phyloP scores from a whole-genome alignment of 768 basidiomycete genomes.

The Trametes sanguinea region DNA sequence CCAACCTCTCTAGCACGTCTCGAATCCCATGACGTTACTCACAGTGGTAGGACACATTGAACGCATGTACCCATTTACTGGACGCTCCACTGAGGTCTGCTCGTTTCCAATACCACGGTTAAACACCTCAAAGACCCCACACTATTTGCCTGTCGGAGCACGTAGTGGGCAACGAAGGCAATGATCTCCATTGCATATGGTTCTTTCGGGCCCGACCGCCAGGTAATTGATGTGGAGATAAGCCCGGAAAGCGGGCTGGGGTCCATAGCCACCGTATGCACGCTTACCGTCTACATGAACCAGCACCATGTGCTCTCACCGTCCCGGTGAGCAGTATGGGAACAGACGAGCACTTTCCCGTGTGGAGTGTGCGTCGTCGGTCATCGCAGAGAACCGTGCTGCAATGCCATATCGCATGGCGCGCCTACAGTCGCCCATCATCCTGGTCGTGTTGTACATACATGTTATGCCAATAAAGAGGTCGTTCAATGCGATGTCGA shows the following conservation, averaged over 20 bases:
- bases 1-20: too few relatives aligned
- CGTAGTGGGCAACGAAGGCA: not conserved
- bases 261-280: not conserved
- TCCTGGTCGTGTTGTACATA: constrained; percentile 2
- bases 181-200: not conserved
- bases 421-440: not conserved
- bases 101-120: not conserved
- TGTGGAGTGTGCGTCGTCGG: constrained; percentile 1
- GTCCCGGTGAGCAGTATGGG: not conserved
- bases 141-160: constrained; percentile 5
- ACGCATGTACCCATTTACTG: too few relatives aligned
- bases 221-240: not conserved
- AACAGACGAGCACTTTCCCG: not conserved
- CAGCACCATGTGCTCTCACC: not conserved
- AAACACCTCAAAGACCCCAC: not conserved
- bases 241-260: not conserved
- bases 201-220: constrained; percentile 9
- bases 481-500: constrained; percentile 12
- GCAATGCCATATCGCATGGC: not conserved
- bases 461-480: constrained; percentile 18
- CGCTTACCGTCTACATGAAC: not conserved
- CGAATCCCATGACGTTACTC: not conserved
- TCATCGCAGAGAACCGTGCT: constrained; percentile 3
- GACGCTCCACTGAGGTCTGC: too few relatives aligned
- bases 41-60: too few relatives aligned